These are phyloP conservation scores for Eutrema yunnanense DNA, from an alignment of 345 rosid genomes.

Conservation along the genomic window DNA sequence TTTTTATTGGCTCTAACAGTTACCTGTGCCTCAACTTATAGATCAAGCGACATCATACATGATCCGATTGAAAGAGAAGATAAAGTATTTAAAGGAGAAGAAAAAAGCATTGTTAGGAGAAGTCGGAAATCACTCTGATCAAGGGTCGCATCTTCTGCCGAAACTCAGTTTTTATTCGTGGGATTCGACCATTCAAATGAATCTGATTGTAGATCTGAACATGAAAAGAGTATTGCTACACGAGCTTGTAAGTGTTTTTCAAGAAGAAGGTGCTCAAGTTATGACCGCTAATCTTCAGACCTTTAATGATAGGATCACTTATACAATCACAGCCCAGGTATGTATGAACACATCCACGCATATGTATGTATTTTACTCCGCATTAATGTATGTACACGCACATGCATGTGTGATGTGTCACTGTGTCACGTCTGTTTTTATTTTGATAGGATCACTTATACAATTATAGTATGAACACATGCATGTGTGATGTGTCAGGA, in stretches of 20 bases:
- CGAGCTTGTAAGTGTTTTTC: conserved; percentile 19
- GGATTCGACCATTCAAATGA: conserved; percentile 23
- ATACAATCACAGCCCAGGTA: conserved; percentile 17
- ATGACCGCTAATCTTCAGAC: conserved; percentile 16
- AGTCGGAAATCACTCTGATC: not conserved
- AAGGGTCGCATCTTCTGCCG: conserved; percentile 2
- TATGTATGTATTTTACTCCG: not conserved
- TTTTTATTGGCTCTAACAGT: not conserved
- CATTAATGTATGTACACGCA: not conserved
- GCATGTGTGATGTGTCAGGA: not conserved
- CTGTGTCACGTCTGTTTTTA: not conserved
- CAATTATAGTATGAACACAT: not conserved
- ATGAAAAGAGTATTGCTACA: conserved; percentile 12
- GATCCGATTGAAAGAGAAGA: conserved; percentile 13
- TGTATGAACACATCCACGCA: not conserved
- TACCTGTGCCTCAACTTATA: conserved; percentile 17
- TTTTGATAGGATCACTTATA: not conserved
- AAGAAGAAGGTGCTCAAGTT: conserved; percentile 29
- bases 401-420: not conserved
- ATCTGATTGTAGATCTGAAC: not conserved
- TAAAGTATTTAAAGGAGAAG: conserved; percentile 12
- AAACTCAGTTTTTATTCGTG: not conserved
- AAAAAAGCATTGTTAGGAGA: not conserved
- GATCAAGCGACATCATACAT: conserved; percentile 14
- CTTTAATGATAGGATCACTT: conserved; percentile 6